Evolutionary conservation across 495 filamentous ascomycete genomes (phyloP).

Genomic region (Rhypophila decipiens): DNA sequence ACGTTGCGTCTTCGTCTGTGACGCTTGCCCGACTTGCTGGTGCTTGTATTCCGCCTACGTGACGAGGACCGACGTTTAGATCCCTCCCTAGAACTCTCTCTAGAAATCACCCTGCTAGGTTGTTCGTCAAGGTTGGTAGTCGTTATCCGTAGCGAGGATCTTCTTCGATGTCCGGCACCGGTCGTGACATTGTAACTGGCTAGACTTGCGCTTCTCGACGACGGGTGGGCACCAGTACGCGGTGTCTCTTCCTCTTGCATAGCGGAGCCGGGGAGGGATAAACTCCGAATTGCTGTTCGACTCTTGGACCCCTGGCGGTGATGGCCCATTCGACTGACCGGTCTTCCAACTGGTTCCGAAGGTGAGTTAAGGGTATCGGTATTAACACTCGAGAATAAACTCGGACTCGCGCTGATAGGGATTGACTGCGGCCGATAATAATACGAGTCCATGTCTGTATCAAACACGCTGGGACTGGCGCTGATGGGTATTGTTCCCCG

Average conservation of each 20-base stretch:
- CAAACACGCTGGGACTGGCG: conserved; percentile 12
- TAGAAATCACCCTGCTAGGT: too few species aligned
- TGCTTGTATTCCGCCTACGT: too few species aligned
- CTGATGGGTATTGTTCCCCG: conserved; percentile 8
- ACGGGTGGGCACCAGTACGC: too few species aligned
- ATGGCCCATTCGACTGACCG: conserved; percentile 7
- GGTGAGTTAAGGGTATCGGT: neutral
- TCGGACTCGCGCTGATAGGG: neutral
- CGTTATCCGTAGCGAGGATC: conserved; percentile 11
- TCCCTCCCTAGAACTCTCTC: neutral
- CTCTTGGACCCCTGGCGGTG: too few species aligned
- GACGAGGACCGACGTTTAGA: neutral
- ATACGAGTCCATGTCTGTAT: neutral
- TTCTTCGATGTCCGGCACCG: too few species aligned
- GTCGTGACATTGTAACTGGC: too few species aligned
- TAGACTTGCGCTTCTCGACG: conserved; percentile 6
- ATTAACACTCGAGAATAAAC: neutral
- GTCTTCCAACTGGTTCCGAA: neutral
- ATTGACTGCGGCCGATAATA: neutral
- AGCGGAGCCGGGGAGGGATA: conserved; percentile 3
- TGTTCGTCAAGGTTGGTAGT: neutral
- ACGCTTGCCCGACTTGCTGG: neutral
- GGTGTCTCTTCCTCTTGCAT: neutral
- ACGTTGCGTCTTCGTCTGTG: conserved; percentile 1
- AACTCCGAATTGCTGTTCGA: too few species aligned